Evolutionary conservation across 2,329 filamentous ascomycete species (phyloP), one percentile per base, ranked within the genome.

Genomic region (Thermoascus crustaceus): DNA sequence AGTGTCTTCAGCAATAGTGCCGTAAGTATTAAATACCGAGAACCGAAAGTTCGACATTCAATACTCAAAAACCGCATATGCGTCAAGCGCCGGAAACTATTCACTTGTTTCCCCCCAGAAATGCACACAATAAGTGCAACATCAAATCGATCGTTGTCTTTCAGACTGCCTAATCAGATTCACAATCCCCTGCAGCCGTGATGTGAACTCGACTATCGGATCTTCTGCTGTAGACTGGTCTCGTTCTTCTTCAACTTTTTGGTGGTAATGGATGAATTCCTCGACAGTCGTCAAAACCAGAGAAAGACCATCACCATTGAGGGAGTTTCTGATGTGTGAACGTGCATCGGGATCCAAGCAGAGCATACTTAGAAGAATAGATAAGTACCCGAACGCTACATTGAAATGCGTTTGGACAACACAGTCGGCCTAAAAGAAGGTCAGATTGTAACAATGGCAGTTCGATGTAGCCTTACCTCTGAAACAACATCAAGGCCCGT

Each of bases 381-480:
- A 80, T 16, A 95, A 69, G 55, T 94, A 95, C 10, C 86, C 88
- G 55, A 89, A 78, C 1, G 83, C 80, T 18, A 96, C 86, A 47
- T 88, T 86, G 33, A 82, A 72, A 40, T 83, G 79, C 17, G 80
- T 80, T 53, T 88, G 85, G 51, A 85, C 61, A 39, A 74, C 62
- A 4, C 70, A 73, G 42, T 69, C 58, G 37, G 70, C 72, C 69
- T 74, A 36, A 4, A 32, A 9, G 20, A 8, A 34, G 33, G 30
- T 41, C 37, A 50, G 42, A 22, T 33, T 17, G 10, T 26, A 35
- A 34, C 18, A 37, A 34, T 37, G 37, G 32, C 40, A 37, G 46
- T 37, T 44, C 39, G 19, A 37, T 29, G 13, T 21, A 17, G 33
- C 61, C 75, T 59, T 71, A 88, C 85, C 71, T 85, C 76, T 22